phyloP scores from a whole-genome alignment of 768 basidiomycete species.

The Mycena pura region DNA sequence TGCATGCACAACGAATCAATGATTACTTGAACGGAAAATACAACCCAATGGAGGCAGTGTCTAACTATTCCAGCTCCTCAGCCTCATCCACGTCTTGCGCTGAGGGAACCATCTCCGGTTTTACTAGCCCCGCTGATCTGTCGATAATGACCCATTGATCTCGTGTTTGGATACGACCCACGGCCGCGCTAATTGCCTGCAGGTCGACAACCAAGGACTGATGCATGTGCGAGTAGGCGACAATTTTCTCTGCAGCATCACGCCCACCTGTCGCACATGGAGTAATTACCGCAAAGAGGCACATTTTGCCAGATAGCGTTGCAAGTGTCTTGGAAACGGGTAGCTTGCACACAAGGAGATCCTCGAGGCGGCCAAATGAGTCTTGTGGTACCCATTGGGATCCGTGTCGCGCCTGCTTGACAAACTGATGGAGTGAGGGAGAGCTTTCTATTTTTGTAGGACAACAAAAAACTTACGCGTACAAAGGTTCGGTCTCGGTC shows the following conservation, averaged over 20 bases:
- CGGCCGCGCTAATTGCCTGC: conserved; percentile 11
- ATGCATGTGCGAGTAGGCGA: background rate
- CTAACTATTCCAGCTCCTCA: background rate
- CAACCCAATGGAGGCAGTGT: background rate
- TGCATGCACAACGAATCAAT: background rate
- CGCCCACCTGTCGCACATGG: conserved; percentile 18
- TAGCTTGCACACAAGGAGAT: conserved; percentile 22
- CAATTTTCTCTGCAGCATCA: conserved; percentile 18
- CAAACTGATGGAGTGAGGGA: too few species aligned
- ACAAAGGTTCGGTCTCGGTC: conserved; percentile 25
- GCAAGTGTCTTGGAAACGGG: background rate
- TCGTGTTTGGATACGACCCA: conserved; percentile 14
- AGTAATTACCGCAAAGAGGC: conserved; percentile 18
- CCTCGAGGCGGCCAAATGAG: conserved; percentile 22
- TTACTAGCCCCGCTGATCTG: conserved; percentile 1
- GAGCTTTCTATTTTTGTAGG: background rate
- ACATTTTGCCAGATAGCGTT: background rate
- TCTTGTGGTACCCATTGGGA: background rate
- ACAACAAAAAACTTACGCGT: conserved; percentile 16
- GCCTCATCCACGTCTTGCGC: background rate
- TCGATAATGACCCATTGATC: conserved; percentile 26
- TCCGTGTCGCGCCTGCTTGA: too few species aligned
- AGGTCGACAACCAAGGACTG: conserved; percentile 20
- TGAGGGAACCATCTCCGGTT: conserved; percentile 12
- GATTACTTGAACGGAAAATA: too few species aligned